phyloP scores from a whole-genome alignment of 169 alveolate genomes.

The Plasmodium fragile region DNA sequence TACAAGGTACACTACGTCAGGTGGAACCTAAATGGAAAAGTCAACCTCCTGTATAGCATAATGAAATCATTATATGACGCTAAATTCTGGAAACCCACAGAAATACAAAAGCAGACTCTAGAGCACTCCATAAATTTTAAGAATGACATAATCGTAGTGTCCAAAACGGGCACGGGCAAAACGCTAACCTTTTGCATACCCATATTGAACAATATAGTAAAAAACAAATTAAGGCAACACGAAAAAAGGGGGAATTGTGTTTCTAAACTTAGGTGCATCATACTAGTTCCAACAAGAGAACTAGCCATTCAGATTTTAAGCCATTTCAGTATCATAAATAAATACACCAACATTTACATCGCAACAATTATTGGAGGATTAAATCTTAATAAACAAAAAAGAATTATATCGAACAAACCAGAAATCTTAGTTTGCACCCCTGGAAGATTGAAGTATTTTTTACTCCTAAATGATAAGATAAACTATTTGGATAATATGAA shows the following conservation, averaged over 20 bases:
- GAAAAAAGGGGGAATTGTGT: conserved; percentile 1
- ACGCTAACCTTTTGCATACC: conserved; percentile 84
- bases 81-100: conserved; percentile 43
- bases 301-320: conserved; percentile 82
- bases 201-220: conserved; percentile 73
- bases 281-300: conserved; percentile 86
- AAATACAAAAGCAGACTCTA: conserved; percentile 53
- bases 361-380: conserved; percentile 62
- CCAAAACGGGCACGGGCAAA: conserved; percentile 88
- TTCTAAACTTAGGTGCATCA: conserved; percentile 77
- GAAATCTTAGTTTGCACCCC: conserved; percentile 85
- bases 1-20: conserved; percentile 15
- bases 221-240: conserved; percentile 41
- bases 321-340: conserved; percentile 53
- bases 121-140: conserved; percentile 40
- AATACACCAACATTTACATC: conserved; percentile 61
- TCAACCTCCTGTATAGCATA: conserved; percentile 22
- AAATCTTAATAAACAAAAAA: conserved; percentile 50
- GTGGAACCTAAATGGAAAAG: conserved; percentile 23
- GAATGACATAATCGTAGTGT: conserved; percentile 81
- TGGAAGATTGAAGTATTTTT: conserved; percentile 79
- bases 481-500: conserved; percentile 42
- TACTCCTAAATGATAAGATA: conserved; percentile 57
- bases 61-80: conserved; percentile 57
- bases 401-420: conserved; percentile 75